Conservation (phyloP, 169 alveolate species). For the Plasmodium coatneyi region DNA sequence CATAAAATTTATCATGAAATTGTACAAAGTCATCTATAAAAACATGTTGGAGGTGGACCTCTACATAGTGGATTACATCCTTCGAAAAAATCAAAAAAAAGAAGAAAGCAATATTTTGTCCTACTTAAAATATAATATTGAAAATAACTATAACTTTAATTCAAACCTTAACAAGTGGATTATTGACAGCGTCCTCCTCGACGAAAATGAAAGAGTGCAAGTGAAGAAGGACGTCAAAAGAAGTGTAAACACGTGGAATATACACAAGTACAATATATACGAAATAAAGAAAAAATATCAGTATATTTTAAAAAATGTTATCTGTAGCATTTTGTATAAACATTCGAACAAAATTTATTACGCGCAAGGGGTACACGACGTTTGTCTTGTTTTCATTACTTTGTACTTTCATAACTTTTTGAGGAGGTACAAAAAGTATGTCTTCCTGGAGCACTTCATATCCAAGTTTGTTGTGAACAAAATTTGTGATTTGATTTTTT, state of each 20-base stretch:
- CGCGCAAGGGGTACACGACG: constrained; percentile 75
- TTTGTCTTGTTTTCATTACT: constrained; percentile 70
- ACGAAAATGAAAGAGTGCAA: constrained; percentile 58
- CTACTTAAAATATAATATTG: constrained; percentile 53
- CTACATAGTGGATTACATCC: constrained; percentile 59
- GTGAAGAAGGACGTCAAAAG: constrained; percentile 70
- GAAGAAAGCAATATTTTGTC: not conserved
- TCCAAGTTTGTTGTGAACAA: constrained; percentile 42
- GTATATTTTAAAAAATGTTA: constrained; percentile 67
- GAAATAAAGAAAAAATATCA: constrained; percentile 71
- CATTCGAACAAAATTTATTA: constrained; percentile 67
- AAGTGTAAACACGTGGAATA: constrained; percentile 72
- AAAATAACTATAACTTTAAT: constrained; percentile 54
- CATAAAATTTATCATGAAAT: constrained; percentile 46
- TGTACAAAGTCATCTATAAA: constrained; percentile 45
- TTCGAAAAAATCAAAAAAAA: constrained; percentile 15
- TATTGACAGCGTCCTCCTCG: constrained; percentile 57
- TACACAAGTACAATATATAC: constrained; percentile 51
- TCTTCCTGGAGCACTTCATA: constrained; percentile 57
- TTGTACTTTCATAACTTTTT: constrained; percentile 54
- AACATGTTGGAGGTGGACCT: constrained; percentile 52
- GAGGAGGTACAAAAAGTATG: constrained; percentile 59
- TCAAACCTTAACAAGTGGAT: constrained; percentile 52
- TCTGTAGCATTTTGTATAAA: constrained; percentile 68
- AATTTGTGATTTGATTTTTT: constrained; percentile 42